Evolutionary conservation across 2,329 filamentous ascomycete genomes (phyloP), one percentile per base, ranked within the genome.

Genomic region (Fusarium sp.): DNA sequence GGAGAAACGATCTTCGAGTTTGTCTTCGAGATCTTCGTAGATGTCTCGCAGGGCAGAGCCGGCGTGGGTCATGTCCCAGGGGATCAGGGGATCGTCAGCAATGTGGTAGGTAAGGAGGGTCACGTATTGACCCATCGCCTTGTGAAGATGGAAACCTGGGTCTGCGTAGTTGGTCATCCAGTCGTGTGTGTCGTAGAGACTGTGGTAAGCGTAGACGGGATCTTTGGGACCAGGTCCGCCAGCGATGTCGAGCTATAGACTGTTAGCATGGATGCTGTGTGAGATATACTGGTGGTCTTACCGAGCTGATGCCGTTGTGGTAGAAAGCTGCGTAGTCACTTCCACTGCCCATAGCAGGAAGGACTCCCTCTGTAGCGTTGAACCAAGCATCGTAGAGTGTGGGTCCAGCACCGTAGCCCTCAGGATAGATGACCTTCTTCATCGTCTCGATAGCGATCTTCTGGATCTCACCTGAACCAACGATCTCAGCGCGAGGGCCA

Each of bases 131-230:
- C 83, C 84, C 69, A 87, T 84, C 5, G 82, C 83, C 10, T 81
- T 80, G 70, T 87, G 85, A 2, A 82, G 80, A 47, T 79, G 75
- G 73, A 86, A 87, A 4, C 82, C 84, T 0, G 84, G 84, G 70
- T 87, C 85, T 8, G 84, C 85, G 60, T 81, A 87, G 0, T 78
- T 83, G 0, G 76, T 70, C 84, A 87, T 87, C 85, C 85, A 87
- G 62, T 83, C 80, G 65, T 84, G 86, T 0, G 32, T 79, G 76
- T 71, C 68, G 18, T 71, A 71, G 3, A 71, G 55, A 10, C 58
- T 46, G 8, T 71, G 68, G 6, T 71, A 71, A 2, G 49, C 46
- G 10, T 71, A 71, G 18, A 71, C 63, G 0, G 68, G 34, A 6
- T 71, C 68, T 18, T 68, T 68, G 1, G 67, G 67, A 0, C 68